Conservation (phyloP, 2,329 filamentous ascomycete genomes). For the Trichophaea hybrida region DNA sequence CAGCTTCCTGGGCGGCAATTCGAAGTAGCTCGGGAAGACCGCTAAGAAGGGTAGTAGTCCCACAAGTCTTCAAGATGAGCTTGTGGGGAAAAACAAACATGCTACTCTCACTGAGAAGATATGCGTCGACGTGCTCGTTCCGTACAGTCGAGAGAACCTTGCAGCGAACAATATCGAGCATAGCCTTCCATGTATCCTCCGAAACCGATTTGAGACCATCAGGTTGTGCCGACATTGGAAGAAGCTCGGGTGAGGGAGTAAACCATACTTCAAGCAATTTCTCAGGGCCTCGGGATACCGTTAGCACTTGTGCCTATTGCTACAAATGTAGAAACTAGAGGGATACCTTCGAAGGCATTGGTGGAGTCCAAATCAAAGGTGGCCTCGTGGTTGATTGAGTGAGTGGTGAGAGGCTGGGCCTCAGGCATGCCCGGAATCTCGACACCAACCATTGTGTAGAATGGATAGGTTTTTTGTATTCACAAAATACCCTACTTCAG, state of each 20-base stretch:
- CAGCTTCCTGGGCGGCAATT: constrained; percentile 73
- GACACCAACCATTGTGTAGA: constrained; percentile 66
- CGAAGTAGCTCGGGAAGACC: constrained; percentile 83
- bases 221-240: constrained; percentile 55
- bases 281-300: constrained; percentile 50
- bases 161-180: constrained; percentile 97
- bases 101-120: constrained; percentile 94
- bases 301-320: not conserved
- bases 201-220: constrained; percentile 75
- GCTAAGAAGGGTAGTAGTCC: constrained; percentile 82
- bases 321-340: not conserved
- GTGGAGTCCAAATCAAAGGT: constrained; percentile 82
- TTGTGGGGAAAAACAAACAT: constrained; percentile 99
- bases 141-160: constrained; percentile 90
- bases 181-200: constrained; percentile 77
- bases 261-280: constrained; percentile 99
- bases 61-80: constrained; percentile 95
- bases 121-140: constrained; percentile 88
- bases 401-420: constrained; percentile 69
- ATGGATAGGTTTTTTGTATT: constrained; percentile 1
- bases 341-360: constrained; percentile 81
- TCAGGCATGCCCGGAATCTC: constrained; percentile 65
- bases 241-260: constrained; percentile 57
- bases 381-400: constrained; percentile 94
- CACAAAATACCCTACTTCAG: not conserved